These are phyloP conservation scores for Trichothecium sympodiale DNA, from an alignment of 2,329 filamentous ascomycete genomes.

Conservation along the genomic window DNA sequence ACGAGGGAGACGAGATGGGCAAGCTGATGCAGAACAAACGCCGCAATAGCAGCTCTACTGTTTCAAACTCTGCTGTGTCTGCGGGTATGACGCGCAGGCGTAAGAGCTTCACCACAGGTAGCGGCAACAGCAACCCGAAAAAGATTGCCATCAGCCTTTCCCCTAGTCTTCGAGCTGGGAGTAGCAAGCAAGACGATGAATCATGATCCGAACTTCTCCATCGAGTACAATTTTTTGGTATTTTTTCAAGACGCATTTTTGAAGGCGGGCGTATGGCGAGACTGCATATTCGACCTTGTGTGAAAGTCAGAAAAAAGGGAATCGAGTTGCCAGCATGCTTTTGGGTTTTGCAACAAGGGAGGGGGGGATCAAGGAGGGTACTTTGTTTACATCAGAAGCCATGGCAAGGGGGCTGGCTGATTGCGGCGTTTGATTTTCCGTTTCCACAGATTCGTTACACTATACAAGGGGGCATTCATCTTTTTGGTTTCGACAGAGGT, in stretches of 20 bases:
- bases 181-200: conserved; percentile 27
- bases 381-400: conserved; percentile 2
- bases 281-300: too few relatives aligned
- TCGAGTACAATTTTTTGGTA: conserved; percentile 4
- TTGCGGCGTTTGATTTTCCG: not conserved
- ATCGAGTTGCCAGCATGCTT: not conserved
- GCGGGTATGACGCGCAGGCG: conserved; percentile 16
- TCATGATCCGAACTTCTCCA: conserved; percentile 15
- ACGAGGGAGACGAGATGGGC: conserved; percentile 74
- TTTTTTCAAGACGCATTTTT: not conserved
- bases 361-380: conserved; percentile 4
- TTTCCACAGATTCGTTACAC: not conserved
- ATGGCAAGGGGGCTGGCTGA: too few relatives aligned
- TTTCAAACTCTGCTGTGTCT: conserved; percentile 22
- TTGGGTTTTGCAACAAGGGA: not conserved
- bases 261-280: not conserved
- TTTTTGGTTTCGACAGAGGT: too few relatives aligned
- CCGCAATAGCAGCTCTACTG: conserved; percentile 45
- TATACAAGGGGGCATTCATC: too few relatives aligned
- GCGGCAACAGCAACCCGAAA: conserved; percentile 29
- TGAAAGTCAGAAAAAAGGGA: too few relatives aligned
- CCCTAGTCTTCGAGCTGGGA: conserved; percentile 28
- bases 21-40: conserved; percentile 63
- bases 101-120: conserved; percentile 30
- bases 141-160: conserved; percentile 51